These are phyloP conservation scores for Cadophora gregata DNA, from an alignment of 2,329 filamentous ascomycete genomes.

Conservation along the genomic window DNA sequence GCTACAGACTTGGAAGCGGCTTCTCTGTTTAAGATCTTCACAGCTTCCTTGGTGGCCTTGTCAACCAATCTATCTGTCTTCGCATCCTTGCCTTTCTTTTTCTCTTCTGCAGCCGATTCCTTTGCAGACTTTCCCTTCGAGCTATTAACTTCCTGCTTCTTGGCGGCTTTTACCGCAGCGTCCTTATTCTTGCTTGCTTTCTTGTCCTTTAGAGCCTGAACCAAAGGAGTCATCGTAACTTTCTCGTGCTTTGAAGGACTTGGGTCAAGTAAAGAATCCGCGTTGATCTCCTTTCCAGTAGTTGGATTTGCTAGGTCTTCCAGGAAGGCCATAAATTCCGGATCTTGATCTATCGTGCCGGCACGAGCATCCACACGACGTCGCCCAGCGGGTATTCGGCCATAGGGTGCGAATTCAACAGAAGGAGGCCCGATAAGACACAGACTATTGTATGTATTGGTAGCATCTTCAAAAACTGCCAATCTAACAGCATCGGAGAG, in stretches of 20 bases:
- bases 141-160: constrained; percentile 55
- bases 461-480: constrained; percentile 79
- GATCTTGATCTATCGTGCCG: constrained; percentile 95
- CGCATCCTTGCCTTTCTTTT: constrained; percentile 65
- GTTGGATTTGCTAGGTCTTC: constrained; percentile 80
- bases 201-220: constrained; percentile 90
- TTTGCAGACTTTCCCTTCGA: constrained; percentile 60
- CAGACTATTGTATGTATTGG: constrained; percentile 73
- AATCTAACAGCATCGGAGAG: constrained; percentile 75
- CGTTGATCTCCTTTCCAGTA: constrained; percentile 54
- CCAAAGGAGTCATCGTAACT: constrained; percentile 82
- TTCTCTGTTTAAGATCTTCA: constrained; percentile 69
- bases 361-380: constrained; percentile 82
- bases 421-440: constrained; percentile 79
- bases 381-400: constrained; percentile 78
- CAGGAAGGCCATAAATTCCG: constrained; percentile 93
- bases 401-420: constrained; percentile 83
- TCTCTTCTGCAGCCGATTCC: constrained; percentile 56
- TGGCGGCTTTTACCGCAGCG: constrained; percentile 56
- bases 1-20: constrained; percentile 53
- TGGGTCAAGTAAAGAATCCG: constrained; percentile 47
- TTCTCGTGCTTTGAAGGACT: constrained; percentile 53
- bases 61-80: constrained; percentile 66
- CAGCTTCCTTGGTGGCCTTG: constrained; percentile 65
- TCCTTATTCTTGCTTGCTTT: constrained; percentile 77